Evolutionary conservation across 2,329 filamentous ascomycete species (phyloP), one percentile per base, ranked within the genome.

Genomic region (Aspergillus alliaceus): DNA sequence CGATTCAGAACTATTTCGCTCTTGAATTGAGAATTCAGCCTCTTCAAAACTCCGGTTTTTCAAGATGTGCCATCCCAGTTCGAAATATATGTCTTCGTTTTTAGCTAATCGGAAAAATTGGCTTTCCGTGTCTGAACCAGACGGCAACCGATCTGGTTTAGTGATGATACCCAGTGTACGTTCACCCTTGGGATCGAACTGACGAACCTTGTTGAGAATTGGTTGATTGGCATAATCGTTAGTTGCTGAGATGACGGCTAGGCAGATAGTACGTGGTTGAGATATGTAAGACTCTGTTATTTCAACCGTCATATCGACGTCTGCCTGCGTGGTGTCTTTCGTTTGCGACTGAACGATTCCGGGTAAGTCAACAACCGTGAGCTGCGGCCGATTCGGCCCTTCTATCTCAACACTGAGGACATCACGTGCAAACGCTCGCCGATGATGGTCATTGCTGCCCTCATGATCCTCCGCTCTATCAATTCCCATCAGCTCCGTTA

Each of bases 201-300:
- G 8, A 12, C 15, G 27, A 2, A 22, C 27, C 6, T 34, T 34
- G 27, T 50, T 35, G 14, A 50, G 47, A 18, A 50, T 34, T 20
- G 29, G 27, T 35, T 50, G 47, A 35, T 50, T 50, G 27, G 47
- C 47, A 35, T 50, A 50, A 34, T 50, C 47, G 20, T 50, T 50
- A n/a, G 15, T 50, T 34, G 29, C 47, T 22, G 47, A 50, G 7
- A 50, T 22, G 14, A 50, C 47, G 14, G 47, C 47, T 1, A 50
- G 47, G 29, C 15, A 20, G n/a, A 50, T 22, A 25, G 47, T 50
- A 18, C 47, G 27, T 50, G 27, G 27, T 22, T 50, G 29, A 6
- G n/a, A 20, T 34, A 50, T 35, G 31, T 50, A 50, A 6, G 47
- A 35, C 29, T 29, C 22, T 50, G 29, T 50, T 34, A 50, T 50